Evolutionary conservation across 2,329 filamentous ascomycete species (phyloP).

Genomic region (Penicillium olsonii): DNA sequence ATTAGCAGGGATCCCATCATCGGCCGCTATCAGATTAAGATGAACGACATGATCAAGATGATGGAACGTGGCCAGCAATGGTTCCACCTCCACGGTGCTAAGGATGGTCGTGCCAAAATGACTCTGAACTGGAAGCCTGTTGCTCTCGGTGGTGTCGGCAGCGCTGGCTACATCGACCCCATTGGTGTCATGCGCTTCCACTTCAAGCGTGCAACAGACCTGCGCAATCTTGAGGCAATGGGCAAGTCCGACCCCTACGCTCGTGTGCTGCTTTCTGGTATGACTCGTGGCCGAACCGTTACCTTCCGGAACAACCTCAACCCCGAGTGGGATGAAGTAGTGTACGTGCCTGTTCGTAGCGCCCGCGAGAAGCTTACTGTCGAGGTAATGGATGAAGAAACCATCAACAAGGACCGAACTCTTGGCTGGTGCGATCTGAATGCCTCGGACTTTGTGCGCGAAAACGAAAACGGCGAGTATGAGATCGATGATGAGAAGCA

Average conservation of each 20-base stretch:
- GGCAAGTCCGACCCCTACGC: conserved; percentile 97
- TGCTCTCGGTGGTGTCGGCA: conserved; percentile 74
- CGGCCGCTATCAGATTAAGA: conserved; percentile 90
- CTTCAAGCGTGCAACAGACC: conserved; percentile 76
- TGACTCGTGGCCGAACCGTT: conserved; percentile 88
- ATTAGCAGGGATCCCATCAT: conserved; percentile 78
- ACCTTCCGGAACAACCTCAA: conserved; percentile 96
- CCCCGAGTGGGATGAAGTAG: conserved; percentile 91
- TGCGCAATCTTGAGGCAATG: conserved; percentile 91
- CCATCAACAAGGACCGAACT: conserved; percentile 83
- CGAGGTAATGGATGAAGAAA: conserved; percentile 97
- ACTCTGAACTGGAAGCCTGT: conserved; percentile 95
- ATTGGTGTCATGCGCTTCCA: conserved; percentile 95
- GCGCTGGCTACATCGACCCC: conserved; percentile 86
- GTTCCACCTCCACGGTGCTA: conserved; percentile 83
- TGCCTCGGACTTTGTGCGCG: conserved; percentile 74
- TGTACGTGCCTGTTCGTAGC: conserved; percentile 90
- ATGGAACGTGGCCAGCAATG: conserved; percentile 94
- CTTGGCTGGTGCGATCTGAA: conserved; percentile 78
- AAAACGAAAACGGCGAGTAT: conserved; percentile 80
- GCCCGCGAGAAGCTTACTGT: conserved; percentile 78
- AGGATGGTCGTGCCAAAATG: conserved; percentile 85
- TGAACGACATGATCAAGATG: conserved; percentile 88
- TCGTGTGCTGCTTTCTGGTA: conserved; percentile 82
- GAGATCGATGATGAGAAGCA: conserved; percentile 75